phyloP scores from a whole-genome alignment of 768 basidiomycete species.

The Tubosaeta sp. region DNA sequence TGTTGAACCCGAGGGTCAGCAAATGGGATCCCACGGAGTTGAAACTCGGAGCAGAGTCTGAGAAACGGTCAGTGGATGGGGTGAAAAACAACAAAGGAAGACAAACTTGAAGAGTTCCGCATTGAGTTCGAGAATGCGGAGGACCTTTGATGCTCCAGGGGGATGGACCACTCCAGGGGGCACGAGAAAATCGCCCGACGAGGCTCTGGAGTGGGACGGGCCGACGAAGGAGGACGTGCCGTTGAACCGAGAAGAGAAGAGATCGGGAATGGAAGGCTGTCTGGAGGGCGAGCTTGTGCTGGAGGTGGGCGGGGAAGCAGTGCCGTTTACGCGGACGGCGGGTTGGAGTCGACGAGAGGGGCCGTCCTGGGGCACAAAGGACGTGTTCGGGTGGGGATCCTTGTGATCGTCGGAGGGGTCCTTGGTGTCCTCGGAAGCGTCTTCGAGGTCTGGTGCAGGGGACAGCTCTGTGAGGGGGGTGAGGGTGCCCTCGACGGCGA shows the following conservation, averaged over 20 bases:
- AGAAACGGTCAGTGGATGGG: slow-evolving; percentile 3
- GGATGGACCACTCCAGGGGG: slow-evolving; percentile 19
- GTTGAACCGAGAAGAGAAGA: slow-evolving; percentile 19
- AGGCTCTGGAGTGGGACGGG: slow-evolving; percentile 27
- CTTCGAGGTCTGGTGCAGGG: slow-evolving; percentile 57
- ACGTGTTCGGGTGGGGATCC: slow-evolving; percentile 8
- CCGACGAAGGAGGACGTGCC: slow-evolving; percentile 14
- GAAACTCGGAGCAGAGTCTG: slow-evolving; percentile 62
- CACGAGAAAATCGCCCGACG: slow-evolving; percentile 25
- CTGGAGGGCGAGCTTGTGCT: slow-evolving; percentile 19
- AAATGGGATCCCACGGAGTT: slow-evolving; percentile 44
- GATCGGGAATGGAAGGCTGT: slow-evolving; percentile 19
- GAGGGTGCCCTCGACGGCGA: slow-evolving; percentile 42
- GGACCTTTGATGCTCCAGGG: slow-evolving; percentile 41
- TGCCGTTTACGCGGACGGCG: slow-evolving; percentile 21
- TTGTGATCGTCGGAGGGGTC: slow-evolving; percentile 36
- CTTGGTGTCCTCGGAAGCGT: slow-evolving; percentile 27
- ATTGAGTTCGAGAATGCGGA: slow-evolving; percentile 62
- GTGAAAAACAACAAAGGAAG: background rate
- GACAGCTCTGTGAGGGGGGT: slow-evolving; percentile 79
- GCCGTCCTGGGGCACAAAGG: slow-evolving; percentile 17
- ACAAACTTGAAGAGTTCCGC: slow-evolving; percentile 63
- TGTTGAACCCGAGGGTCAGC: slow-evolving; percentile 52
- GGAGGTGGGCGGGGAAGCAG: slow-evolving; percentile 15
- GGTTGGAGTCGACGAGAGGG: slow-evolving; percentile 11